Conservation (phyloP, 495 filamentous ascomycete genomes). For the Zalerion maritima region DNA sequence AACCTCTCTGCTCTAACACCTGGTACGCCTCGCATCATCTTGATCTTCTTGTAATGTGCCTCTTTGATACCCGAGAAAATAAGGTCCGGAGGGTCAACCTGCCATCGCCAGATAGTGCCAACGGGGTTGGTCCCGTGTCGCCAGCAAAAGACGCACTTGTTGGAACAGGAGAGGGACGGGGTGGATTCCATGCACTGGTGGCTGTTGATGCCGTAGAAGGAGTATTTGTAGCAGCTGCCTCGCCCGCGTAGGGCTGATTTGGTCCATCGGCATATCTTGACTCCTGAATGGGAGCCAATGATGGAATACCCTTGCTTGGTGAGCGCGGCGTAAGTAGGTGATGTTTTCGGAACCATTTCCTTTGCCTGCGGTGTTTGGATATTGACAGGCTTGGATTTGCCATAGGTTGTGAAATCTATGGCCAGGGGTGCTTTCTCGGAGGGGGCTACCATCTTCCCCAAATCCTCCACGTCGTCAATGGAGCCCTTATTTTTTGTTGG, state of each 20-base stretch:
- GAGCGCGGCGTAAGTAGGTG: slow-evolving; percentile 71
- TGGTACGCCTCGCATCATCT: slow-evolving; percentile 86
- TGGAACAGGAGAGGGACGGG: slow-evolving; percentile 85
- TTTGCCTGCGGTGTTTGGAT: slow-evolving; percentile 36
- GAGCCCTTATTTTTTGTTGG: slow-evolving; percentile 25
- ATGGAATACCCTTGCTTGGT: slow-evolving; percentile 96
- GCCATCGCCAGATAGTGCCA: slow-evolving; percentile 91
- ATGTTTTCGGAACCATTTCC: slow-evolving; percentile 85
- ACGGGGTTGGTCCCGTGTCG: slow-evolving; percentile 94
- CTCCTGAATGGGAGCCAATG: slow-evolving; percentile 85
- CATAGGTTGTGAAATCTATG: slow-evolving; percentile 71
- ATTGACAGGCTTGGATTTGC: slow-evolving; percentile 31
- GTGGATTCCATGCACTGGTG: slow-evolving; percentile 98
- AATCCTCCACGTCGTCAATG: slow-evolving; percentile 72
- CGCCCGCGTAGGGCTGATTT: slow-evolving; percentile 93
- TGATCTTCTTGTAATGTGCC: slow-evolving; percentile 92
- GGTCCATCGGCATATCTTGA: slow-evolving; percentile 97
- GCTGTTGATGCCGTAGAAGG: slow-evolving; percentile 89
- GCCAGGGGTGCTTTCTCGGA: slow-evolving; percentile 41
- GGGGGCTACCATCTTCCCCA: slow-evolving; percentile 47
- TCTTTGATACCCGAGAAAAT: slow-evolving; percentile 84
- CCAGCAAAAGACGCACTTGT: slow-evolving; percentile 99
- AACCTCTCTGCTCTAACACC: slow-evolving; percentile 86
- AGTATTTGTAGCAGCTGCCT: slow-evolving; percentile 92
- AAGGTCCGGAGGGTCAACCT: slow-evolving; percentile 73